These are phyloP conservation scores for Salvia rosmarinus DNA, from an alignment of 257 asterid genomes.

Conservation along the genomic window DNA sequence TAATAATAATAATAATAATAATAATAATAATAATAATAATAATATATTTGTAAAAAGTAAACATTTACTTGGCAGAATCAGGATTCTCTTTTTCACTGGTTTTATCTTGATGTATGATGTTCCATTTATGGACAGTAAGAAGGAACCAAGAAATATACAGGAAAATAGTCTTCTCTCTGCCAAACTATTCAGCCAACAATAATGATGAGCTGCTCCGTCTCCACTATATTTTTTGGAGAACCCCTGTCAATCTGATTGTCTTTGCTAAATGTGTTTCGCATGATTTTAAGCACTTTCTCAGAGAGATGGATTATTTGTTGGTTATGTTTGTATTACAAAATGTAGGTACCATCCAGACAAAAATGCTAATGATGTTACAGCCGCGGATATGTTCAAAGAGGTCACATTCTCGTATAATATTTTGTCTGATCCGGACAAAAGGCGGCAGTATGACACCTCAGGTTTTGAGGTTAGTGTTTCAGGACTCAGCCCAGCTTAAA, in stretches of 20 bases:
- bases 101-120: slow-evolving; percentile 11
- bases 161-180: background rate
- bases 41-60: background rate
- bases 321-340: slow-evolving; percentile 30
- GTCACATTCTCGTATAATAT: slow-evolving; percentile 91
- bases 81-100: slow-evolving; percentile 2
- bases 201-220: background rate
- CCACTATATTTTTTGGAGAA: slow-evolving; percentile 10
- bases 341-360: slow-evolving; percentile 97
- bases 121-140: slow-evolving; percentile 6
- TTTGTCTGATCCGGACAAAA: slow-evolving; percentile 88
- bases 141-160: background rate
- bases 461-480: slow-evolving; percentile 77
- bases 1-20: background rate
- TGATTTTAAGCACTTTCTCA: background rate
- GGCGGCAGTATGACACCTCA: slow-evolving; percentile 84
- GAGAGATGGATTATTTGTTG: slow-evolving; percentile 14
- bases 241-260: background rate
- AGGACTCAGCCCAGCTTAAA: slow-evolving; percentile 21
- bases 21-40: background rate
- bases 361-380: slow-evolving; percentile 86
- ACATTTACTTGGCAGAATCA: slow-evolving; percentile 12
- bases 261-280: slow-evolving; percentile 3
- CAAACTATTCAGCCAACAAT: slow-evolving; percentile 20
- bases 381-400: slow-evolving; percentile 92